Evolutionary conservation across 768 basidiomycete species (phyloP).

Genomic region (Trametes coccinea): DNA sequence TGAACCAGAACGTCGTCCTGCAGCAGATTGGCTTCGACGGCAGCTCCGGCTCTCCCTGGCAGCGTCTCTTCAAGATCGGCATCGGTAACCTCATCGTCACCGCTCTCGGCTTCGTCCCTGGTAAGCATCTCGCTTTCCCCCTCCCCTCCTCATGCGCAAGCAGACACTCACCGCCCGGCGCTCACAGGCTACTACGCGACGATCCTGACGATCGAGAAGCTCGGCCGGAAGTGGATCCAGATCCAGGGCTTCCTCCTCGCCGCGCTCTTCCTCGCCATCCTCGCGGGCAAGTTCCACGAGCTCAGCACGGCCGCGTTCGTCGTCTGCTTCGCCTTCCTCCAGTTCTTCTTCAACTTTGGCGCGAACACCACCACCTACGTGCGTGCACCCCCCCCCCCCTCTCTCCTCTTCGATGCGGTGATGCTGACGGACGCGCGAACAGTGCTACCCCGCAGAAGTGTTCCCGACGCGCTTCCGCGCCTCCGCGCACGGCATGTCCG

Average conservation of each 20-base stretch:
- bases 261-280: slow-evolving; percentile 68
- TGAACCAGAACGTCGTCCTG: slow-evolving; percentile 79
- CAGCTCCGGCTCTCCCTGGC: slow-evolving; percentile 54
- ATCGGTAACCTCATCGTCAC: slow-evolving; percentile 73
- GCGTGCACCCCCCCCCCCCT: slow-evolving; percentile 2
- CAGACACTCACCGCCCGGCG: not conserved
- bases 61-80: slow-evolving; percentile 65
- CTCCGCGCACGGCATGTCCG: slow-evolving; percentile 72
- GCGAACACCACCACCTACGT: slow-evolving; percentile 53
- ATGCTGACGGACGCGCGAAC: not conserved
- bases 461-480: slow-evolving; percentile 78
- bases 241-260: slow-evolving; percentile 71
- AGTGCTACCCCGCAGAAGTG: slow-evolving; percentile 77
- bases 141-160: not conserved
- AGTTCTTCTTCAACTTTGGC: slow-evolving; percentile 85
- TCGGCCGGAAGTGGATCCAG: slow-evolving; percentile 77
- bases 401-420: not conserved
- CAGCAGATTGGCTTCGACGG: slow-evolving; percentile 71
- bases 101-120: slow-evolving; percentile 75
- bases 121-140: slow-evolving; percentile 31
- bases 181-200: slow-evolving; percentile 67
- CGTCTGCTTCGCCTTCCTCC: slow-evolving; percentile 70
- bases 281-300: slow-evolving; percentile 63
- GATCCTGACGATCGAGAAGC: slow-evolving; percentile 66
- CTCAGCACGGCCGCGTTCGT: slow-evolving; percentile 64